Evolutionary conservation across 371 early-diverging fungal genomes (phyloP), one percentile per base, ranked within the genome.

Genomic region (Dinochytrium kinnereticum): DNA sequence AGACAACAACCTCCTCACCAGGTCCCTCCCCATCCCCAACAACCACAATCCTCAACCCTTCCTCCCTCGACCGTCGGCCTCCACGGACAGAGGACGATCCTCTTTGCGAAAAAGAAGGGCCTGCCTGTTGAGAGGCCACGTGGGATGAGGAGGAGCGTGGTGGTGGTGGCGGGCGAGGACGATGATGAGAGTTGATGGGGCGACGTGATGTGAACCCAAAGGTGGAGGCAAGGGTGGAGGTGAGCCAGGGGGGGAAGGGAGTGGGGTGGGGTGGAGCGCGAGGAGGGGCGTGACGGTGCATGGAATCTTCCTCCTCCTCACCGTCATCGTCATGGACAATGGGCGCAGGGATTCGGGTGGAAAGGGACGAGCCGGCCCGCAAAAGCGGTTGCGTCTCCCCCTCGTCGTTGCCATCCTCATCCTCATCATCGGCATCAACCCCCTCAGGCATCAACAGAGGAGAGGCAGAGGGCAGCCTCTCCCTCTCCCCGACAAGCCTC

Each of bases 301-400:
- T 24, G 26, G 55, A 53, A 53, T 53, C 55, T 15, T 53, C 55
- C 55, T 53, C 55, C 24, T 53, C 55, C 10, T 13, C 55, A 53
- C 26, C 55, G 17, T 26, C 55, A 53, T 53, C 55, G 5, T 15
- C 55, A 7, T 7, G 44, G 5, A 13, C 55, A 53, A 24, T 7
- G 17, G 55, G 55, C 24, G 5, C 17, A 15, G 55, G 26, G 24
- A 13, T 24, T 15, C 55, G 55, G 26, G n/a, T 26, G 24, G 55
- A 7, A n/a, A 26, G 26, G 26, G 55, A 53, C n/a, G n/a, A 13
- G 24, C 24, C 24, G n/a, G n/a, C 55, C 5, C 55, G n/a, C 10
- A 53, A 26, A 13, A 53, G 26, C n/a, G 55, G 55, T 24, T 26
- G 7, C 55, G 55, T 53, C 55, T 53, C 55, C 5, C n/a, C 55